Evolutionary conservation across 345 rosid genomes (phyloP).

Genomic region (Aquilaria sinensis): DNA sequence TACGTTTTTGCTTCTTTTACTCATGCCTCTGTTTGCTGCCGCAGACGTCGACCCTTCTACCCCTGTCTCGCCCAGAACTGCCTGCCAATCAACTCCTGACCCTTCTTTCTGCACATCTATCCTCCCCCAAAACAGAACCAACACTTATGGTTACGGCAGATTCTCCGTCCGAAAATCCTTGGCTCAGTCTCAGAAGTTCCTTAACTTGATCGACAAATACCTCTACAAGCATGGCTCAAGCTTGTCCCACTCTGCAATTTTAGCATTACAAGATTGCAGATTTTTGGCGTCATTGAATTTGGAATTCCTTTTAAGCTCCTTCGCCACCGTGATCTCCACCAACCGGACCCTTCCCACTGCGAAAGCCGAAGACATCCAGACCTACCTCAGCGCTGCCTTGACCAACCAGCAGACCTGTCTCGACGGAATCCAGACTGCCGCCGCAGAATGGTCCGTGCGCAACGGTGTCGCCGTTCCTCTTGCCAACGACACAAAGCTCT

Average conservation of each 20-base stretch:
- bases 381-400: constrained; percentile 63
- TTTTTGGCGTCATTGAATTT: constrained; percentile 44
- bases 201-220: constrained; percentile 44
- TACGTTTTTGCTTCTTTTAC: constrained; percentile 20
- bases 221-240: constrained; percentile 26
- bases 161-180: constrained; percentile 52
- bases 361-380: constrained; percentile 64
- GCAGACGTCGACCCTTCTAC: constrained; percentile 9
- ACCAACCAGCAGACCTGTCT: constrained; percentile 77
- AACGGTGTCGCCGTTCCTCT: constrained; percentile 49
- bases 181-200: constrained; percentile 50
- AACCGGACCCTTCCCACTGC: constrained; percentile 25
- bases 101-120: constrained; percentile 62
- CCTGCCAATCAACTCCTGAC: constrained; percentile 58
- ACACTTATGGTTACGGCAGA: constrained; percentile 50
- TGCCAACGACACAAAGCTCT: constrained; percentile 65
- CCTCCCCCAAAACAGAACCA: constrained; percentile 39
- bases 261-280: constrained; percentile 77
- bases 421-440: constrained; percentile 47
- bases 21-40: not conserved
- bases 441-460: constrained; percentile 46
- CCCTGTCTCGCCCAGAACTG: constrained; percentile 24
- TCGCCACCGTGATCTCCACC: constrained; percentile 33
- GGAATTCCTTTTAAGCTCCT: constrained; percentile 49
- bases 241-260: constrained; percentile 33